Percentiles rank a stretch among this genome's conserved stretches.
phyloP scores from a whole-genome alignment of 176 grass and related monocot species.

The Panicum miliaceum region DNA sequence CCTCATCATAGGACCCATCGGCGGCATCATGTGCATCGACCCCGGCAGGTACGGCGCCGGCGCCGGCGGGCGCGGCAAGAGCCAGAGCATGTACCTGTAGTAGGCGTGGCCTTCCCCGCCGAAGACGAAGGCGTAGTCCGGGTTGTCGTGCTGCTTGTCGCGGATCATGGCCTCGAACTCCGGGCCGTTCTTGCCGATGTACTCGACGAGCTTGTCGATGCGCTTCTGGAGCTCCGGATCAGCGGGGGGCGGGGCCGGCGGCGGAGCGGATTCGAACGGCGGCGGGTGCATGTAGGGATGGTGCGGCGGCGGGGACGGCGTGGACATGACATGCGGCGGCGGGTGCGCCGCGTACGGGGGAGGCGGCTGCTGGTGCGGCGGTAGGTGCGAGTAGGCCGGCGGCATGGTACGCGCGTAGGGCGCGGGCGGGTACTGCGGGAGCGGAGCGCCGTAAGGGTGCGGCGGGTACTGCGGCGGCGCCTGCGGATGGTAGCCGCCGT shows the following conservation, averaged over 20 bases:
- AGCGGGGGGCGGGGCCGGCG: slow-evolving; percentile 58
- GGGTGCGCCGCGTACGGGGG: slow-evolving; percentile 48
- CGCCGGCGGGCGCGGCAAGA: slow-evolving; percentile 45
- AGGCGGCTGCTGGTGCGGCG: slow-evolving; percentile 54
- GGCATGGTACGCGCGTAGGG: slow-evolving; percentile 65
- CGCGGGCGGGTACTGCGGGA: slow-evolving; percentile 69
- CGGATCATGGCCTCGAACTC: slow-evolving; percentile 93
- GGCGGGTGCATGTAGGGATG: slow-evolving; percentile 66
- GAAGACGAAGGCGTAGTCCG: slow-evolving; percentile 93
- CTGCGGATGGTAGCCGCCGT: slow-evolving; percentile 81
- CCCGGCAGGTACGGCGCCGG: slow-evolving; percentile 44
- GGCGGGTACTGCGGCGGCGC: slow-evolving; percentile 71
- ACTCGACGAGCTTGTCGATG: slow-evolving; percentile 97
- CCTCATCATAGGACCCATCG: slow-evolving; percentile 50
- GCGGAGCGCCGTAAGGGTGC: slow-evolving; percentile 58
- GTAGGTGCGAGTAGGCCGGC: slow-evolving; percentile 61
- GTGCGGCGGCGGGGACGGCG: slow-evolving; percentile 40
- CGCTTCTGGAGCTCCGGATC: slow-evolving; percentile 95
- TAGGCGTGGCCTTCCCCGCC: slow-evolving; percentile 95
- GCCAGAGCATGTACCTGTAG: slow-evolving; percentile 90
- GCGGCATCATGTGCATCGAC: slow-evolving; percentile 65
- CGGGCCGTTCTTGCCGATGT: slow-evolving; percentile 88
- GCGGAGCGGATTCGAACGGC: slow-evolving; percentile 55
- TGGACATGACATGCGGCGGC: slow-evolving; percentile 58
- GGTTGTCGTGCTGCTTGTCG: slow-evolving; percentile 97